These are phyloP conservation scores for Cryptosporidium andersoni DNA, from an alignment of 169 alveolate genomes.

Conservation along the genomic window DNA sequence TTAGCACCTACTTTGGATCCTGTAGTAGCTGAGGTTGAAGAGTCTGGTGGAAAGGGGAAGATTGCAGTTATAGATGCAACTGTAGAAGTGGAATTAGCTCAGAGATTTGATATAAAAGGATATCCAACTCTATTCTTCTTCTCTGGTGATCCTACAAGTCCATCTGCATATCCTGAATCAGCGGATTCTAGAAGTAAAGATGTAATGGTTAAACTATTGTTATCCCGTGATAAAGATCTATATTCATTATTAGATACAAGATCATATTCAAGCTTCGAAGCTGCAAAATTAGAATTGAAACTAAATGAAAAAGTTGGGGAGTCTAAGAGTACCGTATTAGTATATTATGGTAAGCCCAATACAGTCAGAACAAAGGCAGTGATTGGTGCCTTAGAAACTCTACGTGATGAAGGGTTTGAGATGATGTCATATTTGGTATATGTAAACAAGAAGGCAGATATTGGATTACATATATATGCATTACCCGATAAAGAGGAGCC, in stretches of 20 bases:
- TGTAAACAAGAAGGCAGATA: conserved; percentile 53
- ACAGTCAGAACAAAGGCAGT: conserved; percentile 47
- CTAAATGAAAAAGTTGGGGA: conserved; percentile 5
- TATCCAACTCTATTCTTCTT: conserved; percentile 29
- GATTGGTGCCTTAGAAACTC: not conserved
- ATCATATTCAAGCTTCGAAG: conserved; percentile 7
- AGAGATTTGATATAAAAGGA: not conserved
- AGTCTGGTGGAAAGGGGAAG: conserved; percentile 20
- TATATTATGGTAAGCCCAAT: conserved; percentile 47
- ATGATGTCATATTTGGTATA: conserved; percentile 38
- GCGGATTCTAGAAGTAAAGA: conserved; percentile 10
- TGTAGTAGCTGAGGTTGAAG: conserved; percentile 2
- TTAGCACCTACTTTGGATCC: conserved; percentile 10
- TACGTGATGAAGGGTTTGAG: conserved; percentile 11
- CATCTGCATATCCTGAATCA: conserved; percentile 19
- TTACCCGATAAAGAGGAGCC: conserved; percentile 13
- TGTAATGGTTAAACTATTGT: conserved; percentile 17
- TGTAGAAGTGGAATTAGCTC: not conserved
- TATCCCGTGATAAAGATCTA: conserved; percentile 14
- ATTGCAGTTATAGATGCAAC: conserved; percentile 2
- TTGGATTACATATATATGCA: conserved; percentile 48
- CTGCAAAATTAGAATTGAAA: conserved; percentile 17
- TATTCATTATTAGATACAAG: conserved; percentile 17
- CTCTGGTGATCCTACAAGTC: not conserved
- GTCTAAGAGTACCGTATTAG: conserved; percentile 25